Percentiles rank a stretch among this genome's conserved stretches.
Conservation (phyloP, 768 basidiomycete genomes). For the Coprinopsis marcescibilis region DNA sequence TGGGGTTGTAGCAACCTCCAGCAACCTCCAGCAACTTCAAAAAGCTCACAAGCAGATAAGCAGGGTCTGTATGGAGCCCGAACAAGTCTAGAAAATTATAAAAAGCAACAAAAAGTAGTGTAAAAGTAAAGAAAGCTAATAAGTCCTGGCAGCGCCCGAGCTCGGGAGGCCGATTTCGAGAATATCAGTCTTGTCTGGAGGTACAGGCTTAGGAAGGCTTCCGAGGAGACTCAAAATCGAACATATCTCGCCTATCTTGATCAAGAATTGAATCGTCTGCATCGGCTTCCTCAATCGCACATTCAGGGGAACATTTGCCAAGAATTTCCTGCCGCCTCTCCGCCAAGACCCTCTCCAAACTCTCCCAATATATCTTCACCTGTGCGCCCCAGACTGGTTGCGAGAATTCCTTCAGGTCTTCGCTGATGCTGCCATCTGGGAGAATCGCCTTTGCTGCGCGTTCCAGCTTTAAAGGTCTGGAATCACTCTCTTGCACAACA, state of each 20-base stretch:
- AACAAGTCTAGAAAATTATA: too few relatives aligned
- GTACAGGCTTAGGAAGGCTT: background rate
- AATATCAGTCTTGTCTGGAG: background rate
- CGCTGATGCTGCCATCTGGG: background rate
- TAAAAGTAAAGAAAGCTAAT: background rate
- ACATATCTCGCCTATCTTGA: background rate
- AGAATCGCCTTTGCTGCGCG: background rate
- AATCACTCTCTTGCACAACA: background rate
- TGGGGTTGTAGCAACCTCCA: too few relatives aligned
- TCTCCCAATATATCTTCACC: background rate
- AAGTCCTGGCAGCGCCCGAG: background rate
- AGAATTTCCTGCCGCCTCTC: background rate
- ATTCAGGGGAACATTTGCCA: background rate
- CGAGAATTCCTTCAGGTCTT: background rate
- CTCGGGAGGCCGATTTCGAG: background rate
- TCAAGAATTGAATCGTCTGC: background rate
- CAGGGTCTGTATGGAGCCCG: too few relatives aligned
- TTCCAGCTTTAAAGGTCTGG: background rate
- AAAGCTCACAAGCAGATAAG: too few relatives aligned
- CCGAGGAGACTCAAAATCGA: background rate
- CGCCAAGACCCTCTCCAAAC: background rate
- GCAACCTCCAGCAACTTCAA: too few relatives aligned
- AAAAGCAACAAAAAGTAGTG: background rate
- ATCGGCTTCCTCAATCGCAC: background rate
- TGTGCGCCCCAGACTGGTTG: background rate